Percentiles rank a stretch among this genome's conserved stretches.
These are phyloP conservation scores for Saccharomyces jurei DNA, from an alignment of 805 yeast genomes.

Conservation along the genomic window DNA sequence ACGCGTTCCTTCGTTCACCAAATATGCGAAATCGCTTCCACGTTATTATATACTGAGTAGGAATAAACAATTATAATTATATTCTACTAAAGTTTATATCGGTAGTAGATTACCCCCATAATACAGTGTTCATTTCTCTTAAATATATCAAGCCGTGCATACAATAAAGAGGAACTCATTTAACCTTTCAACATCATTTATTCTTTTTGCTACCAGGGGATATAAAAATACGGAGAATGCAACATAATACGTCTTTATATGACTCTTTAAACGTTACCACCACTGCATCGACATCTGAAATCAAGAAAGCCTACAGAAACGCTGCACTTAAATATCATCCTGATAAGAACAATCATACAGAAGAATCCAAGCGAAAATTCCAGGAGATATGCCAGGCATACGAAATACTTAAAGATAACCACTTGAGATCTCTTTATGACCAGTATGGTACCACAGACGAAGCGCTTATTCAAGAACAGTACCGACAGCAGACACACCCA, in stretches of 20 bases:
- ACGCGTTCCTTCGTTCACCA: neutral
- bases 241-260: slow-evolving; percentile 31
- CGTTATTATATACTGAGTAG: neutral
- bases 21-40: neutral
- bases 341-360: slow-evolving; percentile 48
- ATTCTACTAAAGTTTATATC: neutral
- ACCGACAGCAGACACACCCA: neutral
- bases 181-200: neutral
- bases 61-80: neutral
- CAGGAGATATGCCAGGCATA: slow-evolving; percentile 61
- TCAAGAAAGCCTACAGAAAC: slow-evolving; percentile 48
- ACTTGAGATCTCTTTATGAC: slow-evolving; percentile 44
- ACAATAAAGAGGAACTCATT: neutral
- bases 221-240: neutral
- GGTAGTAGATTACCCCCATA: neutral
- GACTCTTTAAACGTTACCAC: slow-evolving; percentile 50
- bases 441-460: slow-evolving; percentile 35
- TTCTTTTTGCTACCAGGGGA: neutral
- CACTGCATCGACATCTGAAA: slow-evolving; percentile 39
- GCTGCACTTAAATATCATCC: slow-evolving; percentile 55
- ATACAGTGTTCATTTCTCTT: neutral
- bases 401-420: slow-evolving; percentile 45
- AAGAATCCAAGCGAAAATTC: slow-evolving; percentile 45
- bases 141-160: neutral
- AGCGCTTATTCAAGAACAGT: slow-evolving; percentile 8